phyloP scores from a whole-genome alignment of 192 early-diverging fungal species.

The Mortierella antarctica region DNA sequence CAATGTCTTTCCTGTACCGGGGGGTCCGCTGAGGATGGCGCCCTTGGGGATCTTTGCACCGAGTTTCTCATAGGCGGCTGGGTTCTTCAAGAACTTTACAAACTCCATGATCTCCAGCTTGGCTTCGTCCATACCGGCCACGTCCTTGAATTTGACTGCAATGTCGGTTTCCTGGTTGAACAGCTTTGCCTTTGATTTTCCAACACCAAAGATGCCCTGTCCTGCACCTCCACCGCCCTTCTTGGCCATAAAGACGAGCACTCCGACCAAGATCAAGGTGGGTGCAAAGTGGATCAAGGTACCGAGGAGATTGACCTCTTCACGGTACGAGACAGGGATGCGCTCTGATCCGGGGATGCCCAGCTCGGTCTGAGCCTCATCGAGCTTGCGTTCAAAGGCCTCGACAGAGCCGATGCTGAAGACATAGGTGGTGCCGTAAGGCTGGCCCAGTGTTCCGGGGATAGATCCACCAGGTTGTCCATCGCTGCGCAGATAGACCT shows the following conservation, averaged over 20 bases:
- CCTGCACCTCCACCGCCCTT: constrained; percentile 73
- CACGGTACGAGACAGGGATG: constrained; percentile 92
- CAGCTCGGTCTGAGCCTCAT: constrained; percentile 90
- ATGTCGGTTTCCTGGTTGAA: constrained; percentile 98
- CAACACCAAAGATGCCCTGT: constrained; percentile 95
- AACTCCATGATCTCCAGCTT: constrained; percentile 99
- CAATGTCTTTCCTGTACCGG: constrained; percentile 98
- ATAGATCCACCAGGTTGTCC: constrained; percentile 29
- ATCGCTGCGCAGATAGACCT: constrained; percentile 74
- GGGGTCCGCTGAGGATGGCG: constrained; percentile 92
- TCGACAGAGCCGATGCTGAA: constrained; percentile 97
- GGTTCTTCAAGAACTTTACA: constrained; percentile 99
- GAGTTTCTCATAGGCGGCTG: constrained; percentile 87
- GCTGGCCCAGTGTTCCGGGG: constrained; percentile 65
- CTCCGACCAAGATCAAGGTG: constrained; percentile 90
- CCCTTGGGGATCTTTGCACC: constrained; percentile 99
- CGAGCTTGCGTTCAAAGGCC: constrained; percentile 91
- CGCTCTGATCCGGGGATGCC: constrained; percentile 90
- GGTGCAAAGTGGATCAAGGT: constrained; percentile 93
- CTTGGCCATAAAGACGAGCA: constrained; percentile 87
- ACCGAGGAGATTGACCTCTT: constrained; percentile 78
- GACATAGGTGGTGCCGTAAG: constrained; percentile 63
- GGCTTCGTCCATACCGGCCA: constrained; percentile 98
- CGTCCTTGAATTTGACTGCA: constrained; percentile 98
- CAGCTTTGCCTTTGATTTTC: constrained; percentile 94